Evolutionary conservation across 2,329 filamentous ascomycete species (phyloP).

Genomic region (Pseudogymnoascus sp.): DNA sequence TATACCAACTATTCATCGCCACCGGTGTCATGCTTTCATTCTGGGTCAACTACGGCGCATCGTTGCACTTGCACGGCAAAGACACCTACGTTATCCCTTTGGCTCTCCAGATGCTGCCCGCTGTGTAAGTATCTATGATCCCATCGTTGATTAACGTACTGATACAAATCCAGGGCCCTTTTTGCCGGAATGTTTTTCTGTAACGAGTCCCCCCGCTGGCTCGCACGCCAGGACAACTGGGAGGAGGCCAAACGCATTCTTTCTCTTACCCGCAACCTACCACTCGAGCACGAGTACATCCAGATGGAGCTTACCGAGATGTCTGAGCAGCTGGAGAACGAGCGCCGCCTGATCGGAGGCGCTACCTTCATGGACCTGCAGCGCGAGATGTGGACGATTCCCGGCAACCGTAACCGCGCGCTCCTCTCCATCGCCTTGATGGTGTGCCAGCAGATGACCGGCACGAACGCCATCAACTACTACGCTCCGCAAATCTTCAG

Average conservation of each 20-base stretch:
- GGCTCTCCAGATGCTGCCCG: conserved; percentile 56
- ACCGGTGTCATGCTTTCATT: conserved; percentile 34
- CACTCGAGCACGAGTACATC: conserved; percentile 46
- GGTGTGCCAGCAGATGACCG: conserved; percentile 69
- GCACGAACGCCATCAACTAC: conserved; percentile 46
- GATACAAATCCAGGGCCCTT: conserved; percentile 32
- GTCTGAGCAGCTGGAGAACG: conserved; percentile 38
- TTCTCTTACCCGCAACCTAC: conserved; percentile 43
- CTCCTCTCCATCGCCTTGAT: conserved; percentile 55
- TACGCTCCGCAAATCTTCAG: conserved; percentile 64
- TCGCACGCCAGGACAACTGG: conserved; percentile 61
- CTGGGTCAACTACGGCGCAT: conserved; percentile 49
- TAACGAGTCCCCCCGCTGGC: conserved; percentile 56
- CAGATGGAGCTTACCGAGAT: conserved; percentile 41
- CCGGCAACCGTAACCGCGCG: conserved; percentile 56
- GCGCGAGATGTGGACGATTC: conserved; percentile 53
- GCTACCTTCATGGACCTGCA: conserved; percentile 42
- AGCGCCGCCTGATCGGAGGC: conserved; percentile 42
- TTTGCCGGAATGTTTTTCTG: conserved; percentile 54
- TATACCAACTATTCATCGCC: conserved; percentile 43
- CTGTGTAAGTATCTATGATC: conserved; percentile 33
- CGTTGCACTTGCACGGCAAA: conserved; percentile 39
- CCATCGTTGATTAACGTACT: background rate
- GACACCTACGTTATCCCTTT: conserved; percentile 55
- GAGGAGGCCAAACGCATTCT: conserved; percentile 53